Evolutionary conservation across 495 filamentous ascomycete species (phyloP), one percentile per base, ranked within the genome.

Genomic region (Neurospora sp.): DNA sequence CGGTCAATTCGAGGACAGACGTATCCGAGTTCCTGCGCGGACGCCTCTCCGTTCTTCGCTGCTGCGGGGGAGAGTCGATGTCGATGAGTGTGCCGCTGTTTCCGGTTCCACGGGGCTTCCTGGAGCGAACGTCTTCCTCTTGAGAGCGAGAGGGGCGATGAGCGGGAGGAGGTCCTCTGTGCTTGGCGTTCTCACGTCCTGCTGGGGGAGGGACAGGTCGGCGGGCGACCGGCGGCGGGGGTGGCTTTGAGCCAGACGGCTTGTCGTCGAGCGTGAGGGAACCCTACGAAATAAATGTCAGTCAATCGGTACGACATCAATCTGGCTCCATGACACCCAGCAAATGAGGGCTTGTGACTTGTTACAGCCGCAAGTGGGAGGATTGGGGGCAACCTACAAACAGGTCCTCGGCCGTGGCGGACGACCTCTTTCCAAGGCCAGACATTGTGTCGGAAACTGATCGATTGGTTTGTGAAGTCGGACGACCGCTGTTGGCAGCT

Each of bases 11-110:
- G 80, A 92, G 88, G 70, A 96, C 86, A 0, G 96, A 99, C 0
- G 96, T 96, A 72, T 98, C 96, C 4, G 96, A 98, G 81, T 98
- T 98, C 69, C 94, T 91, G 76, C 96, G 89, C 10, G 88, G 89
- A 62, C 92, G 89, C 72, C 87, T 84, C 5, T 86, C 84, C 6
- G 79, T 73, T 28, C 77, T 78, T 73, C 79, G 81, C 69, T 80
- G 81, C 3, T 84, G 82, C 17, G 85, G 83, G 13, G 76, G 77
- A 9, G 77, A 80, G 37, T 66, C 54, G 15, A 81, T 74, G 74
- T 82, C 75, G 43, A 79, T 72, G 28, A 78, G 76, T 69, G 79
- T 75, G 74, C 80, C 45, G 75, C 78, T 73, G 39, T 81, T 74
- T 69, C 81, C 73, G 73, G 78, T 73, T 74, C 82, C 73, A 73